Evolutionary conservation across 148 eudicot species (phyloP), one percentile per base, ranked within the genome.

Genomic region (Camellia sinensis): DNA sequence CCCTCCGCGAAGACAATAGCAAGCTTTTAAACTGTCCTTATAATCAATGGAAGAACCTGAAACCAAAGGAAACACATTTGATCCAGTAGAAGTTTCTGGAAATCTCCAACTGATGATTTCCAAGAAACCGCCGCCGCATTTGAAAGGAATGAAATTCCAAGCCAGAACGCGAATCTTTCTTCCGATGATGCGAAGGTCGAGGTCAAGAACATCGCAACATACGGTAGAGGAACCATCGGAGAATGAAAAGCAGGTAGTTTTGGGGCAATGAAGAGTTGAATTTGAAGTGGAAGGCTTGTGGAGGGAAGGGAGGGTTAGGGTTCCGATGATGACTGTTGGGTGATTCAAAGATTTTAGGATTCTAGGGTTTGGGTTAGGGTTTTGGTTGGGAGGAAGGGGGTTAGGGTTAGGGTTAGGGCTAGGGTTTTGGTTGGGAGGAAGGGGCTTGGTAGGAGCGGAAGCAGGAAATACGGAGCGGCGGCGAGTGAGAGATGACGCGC

Each of bases 61-160:
- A 76, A 6, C 56, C 73, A 92, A 79, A 17, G 85, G 75, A 88
- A 87, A 83, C 12, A 71, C 79, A 73, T 76, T 76, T 0, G 66
- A 57, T 9, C 0, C 62, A 54, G 60, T 0, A 5, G 79, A 52
- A 48, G 74, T 53, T 21, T 74, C 80, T 0, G 65, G 14, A 80
- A 87, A 77, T 41, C 76, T 81, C 99, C 99, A 96, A 0, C 71
- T 54, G 61, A 93, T 85, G 50, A 96, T 89, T 80, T 96, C 99
- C 69, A 96, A 62, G 29, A 90, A 83, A 3, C 99, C 99, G 46
- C 86, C 80, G 7, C 73, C 79, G 37, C 73, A 78, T 78, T 89
- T 87, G 6, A 86, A 76, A 6, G 99, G 98, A 75, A 96, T 83
- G 75, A 89, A 96, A 82, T 93, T 96, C 97, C 98, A 96, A 77